These are phyloP conservation scores for Truncatella angustata DNA, from an alignment of 2,329 filamentous ascomycete species.

Conservation along the genomic window DNA sequence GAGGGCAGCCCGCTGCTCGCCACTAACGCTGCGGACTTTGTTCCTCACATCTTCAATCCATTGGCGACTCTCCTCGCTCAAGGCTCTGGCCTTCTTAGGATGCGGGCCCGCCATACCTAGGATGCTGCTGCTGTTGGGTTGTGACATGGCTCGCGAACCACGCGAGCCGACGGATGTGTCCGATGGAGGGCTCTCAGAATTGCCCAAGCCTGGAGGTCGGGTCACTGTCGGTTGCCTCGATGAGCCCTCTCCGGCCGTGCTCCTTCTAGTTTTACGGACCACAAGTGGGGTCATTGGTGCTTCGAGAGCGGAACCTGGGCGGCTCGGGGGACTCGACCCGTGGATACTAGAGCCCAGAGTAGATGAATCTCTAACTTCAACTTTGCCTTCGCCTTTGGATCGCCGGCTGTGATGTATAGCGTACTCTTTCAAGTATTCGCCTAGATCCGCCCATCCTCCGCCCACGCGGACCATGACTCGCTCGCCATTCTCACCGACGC, in stretches of 20 bases:
- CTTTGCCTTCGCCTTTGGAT: constrained; percentile 50
- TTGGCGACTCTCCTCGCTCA: constrained; percentile 69
- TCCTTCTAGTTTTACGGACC: constrained; percentile 54
- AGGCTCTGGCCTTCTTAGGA: constrained; percentile 61
- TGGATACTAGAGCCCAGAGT: constrained; percentile 25
- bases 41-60: constrained; percentile 86
- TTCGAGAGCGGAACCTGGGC: constrained; percentile 39
- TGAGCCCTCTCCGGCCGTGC: constrained; percentile 34
- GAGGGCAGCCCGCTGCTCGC: constrained; percentile 43
- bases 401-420: constrained; percentile 86
- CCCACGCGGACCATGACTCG: constrained; percentile 97
- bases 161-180: constrained; percentile 42
- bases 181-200: constrained; percentile 42
- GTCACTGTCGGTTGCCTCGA: constrained; percentile 43
- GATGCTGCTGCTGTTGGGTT: constrained; percentile 56
- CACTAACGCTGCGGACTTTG: constrained; percentile 70
- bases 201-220: constrained; percentile 26
- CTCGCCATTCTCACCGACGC: constrained; percentile 85
- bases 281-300: constrained; percentile 45
- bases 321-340: constrained; percentile 40
- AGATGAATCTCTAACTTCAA: constrained; percentile 57
- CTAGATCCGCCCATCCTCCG: constrained; percentile 96
- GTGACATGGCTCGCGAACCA: constrained; percentile 36
- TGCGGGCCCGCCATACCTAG: constrained; percentile 71
- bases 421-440: constrained; percentile 92